A percentile compares a stretch with the other conserved stretches of the same genome.
Evolutionary conservation across 257 asterid species (phyloP).

Genomic region (Leonotis leonurus): DNA sequence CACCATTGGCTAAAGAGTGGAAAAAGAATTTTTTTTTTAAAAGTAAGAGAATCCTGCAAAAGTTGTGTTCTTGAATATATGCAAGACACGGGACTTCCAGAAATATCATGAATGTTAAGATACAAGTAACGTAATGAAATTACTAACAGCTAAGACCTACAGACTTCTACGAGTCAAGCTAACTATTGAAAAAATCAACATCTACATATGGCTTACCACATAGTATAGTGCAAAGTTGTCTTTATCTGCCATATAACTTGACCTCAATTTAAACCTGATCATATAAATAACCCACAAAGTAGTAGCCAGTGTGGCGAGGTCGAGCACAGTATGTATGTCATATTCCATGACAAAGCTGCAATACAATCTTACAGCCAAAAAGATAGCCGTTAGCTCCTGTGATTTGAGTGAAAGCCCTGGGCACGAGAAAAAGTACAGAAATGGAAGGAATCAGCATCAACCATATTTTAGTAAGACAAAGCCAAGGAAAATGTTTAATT

Average conservation of each 20-base stretch:
- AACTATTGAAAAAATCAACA: background rate
- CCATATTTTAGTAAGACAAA: background rate
- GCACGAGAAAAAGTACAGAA: constrained; percentile 6
- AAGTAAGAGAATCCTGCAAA: background rate
- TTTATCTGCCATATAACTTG: constrained; percentile 88
- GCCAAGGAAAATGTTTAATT: background rate
- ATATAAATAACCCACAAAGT: constrained; percentile 91
- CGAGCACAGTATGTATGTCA: constrained; percentile 91
- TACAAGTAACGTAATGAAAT: background rate
- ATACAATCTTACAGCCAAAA: constrained; percentile 87
- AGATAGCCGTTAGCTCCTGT: constrained; percentile 90
- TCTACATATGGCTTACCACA: constrained; percentile 51
- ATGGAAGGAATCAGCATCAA: constrained; percentile 12
- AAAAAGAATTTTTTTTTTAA: too few relatives aligned
- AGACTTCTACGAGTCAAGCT: background rate
- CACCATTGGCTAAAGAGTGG: background rate
- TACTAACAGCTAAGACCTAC: background rate
- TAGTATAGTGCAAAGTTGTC: constrained; percentile 67
- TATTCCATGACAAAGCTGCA: constrained; percentile 96
- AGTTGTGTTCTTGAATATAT: background rate
- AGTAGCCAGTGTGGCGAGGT: constrained; percentile 78
- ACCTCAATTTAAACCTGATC: constrained; percentile 63
- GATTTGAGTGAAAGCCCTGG: constrained; percentile 92
- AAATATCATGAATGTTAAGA: background rate
- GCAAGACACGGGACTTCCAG: background rate